These are phyloP conservation scores for Aurantiochytrium sp. DNA, from an alignment of 108 stramenopile genomes.

Conservation along the genomic window DNA sequence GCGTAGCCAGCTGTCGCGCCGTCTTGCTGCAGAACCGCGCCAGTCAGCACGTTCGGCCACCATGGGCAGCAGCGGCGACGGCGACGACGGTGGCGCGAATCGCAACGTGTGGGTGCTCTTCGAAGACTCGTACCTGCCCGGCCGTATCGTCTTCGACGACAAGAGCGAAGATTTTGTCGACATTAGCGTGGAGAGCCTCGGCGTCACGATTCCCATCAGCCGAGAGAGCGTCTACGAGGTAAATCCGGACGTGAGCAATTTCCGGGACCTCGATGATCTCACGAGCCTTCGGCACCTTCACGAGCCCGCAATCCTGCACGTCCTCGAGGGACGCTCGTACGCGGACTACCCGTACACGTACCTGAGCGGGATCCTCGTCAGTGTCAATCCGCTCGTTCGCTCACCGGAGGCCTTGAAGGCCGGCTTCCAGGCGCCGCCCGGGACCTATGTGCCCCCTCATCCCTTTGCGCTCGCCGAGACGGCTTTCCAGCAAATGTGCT, in stretches of 20 bases:
- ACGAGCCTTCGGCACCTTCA: background rate
- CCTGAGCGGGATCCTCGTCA: conserved; percentile 30
- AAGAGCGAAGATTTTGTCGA: background rate
- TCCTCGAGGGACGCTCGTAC: background rate
- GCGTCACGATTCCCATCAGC: background rate
- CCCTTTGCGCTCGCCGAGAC: conserved; percentile 9
- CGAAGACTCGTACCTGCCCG: background rate
- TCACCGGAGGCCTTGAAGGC: background rate
- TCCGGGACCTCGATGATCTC: background rate
- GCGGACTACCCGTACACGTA: conserved; percentile 3
- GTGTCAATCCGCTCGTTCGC: background rate
- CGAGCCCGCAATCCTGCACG: conserved; percentile 11
- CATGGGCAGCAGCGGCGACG: too few relatives aligned
- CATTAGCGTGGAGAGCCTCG: background rate
- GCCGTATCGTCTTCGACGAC: background rate
- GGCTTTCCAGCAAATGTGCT: conserved; percentile 3
- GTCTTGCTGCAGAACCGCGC: too few relatives aligned
- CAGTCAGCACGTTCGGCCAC: too few relatives aligned
- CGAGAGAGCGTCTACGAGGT: background rate
- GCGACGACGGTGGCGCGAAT: background rate
- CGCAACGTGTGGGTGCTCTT: background rate
- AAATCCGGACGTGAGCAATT: background rate
- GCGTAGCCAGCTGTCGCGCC: too few relatives aligned
- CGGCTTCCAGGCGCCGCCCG: background rate
- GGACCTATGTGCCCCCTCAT: background rate